These are phyloP conservation scores for Lentinus polychrous DNA, from an alignment of 1,284 basidiomycete genomes.

Conservation along the genomic window DNA sequence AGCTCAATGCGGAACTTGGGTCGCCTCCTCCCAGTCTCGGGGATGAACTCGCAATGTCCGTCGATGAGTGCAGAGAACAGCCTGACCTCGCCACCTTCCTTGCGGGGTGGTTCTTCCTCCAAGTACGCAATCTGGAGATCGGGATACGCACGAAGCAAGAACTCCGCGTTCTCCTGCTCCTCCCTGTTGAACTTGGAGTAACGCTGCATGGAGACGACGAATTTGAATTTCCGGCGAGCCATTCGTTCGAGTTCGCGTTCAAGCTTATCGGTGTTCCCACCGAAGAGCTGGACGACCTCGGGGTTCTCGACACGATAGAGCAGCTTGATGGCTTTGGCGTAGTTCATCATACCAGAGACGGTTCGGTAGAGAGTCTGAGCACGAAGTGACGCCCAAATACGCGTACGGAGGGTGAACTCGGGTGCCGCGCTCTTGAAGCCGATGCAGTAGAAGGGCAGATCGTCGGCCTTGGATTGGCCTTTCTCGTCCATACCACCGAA, in stretches of 20 bases:
- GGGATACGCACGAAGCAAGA: conserved; percentile 96
- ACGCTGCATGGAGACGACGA: conserved; percentile 98
- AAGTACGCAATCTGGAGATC: conserved; percentile 98
- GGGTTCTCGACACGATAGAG: conserved; percentile 99
- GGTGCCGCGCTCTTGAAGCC: conserved; percentile 99
- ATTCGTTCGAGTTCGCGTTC: conserved; percentile 97
- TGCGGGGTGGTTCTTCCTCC: conserved; percentile 90
- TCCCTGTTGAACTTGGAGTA: conserved; percentile 99
- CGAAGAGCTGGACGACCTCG: conserved; percentile 94
- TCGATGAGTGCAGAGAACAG: conserved; percentile 97
- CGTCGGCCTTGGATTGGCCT: conserved; percentile 79
- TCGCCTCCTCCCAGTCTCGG: conserved; percentile 81
- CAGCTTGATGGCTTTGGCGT: conserved; percentile 99
- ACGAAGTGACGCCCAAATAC: conserved; percentile 98
- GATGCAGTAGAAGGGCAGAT: conserved; percentile 97
- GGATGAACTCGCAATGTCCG: conserved; percentile 93
- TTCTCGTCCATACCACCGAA: conserved; percentile 81
- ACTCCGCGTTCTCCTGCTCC: conserved; percentile 98
- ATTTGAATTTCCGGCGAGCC: conserved; percentile 98
- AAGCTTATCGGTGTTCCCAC: conserved; percentile 95
- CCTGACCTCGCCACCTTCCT: conserved; percentile 92
- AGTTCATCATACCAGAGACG: conserved; percentile 99
- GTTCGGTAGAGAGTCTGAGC: conserved; percentile 98
- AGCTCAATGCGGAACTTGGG: conserved; percentile 99
- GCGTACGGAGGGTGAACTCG: conserved; percentile 96